Evolutionary conservation across 2,329 filamentous ascomycete genomes (phyloP).

Genomic region (Curvularia spicifera): DNA sequence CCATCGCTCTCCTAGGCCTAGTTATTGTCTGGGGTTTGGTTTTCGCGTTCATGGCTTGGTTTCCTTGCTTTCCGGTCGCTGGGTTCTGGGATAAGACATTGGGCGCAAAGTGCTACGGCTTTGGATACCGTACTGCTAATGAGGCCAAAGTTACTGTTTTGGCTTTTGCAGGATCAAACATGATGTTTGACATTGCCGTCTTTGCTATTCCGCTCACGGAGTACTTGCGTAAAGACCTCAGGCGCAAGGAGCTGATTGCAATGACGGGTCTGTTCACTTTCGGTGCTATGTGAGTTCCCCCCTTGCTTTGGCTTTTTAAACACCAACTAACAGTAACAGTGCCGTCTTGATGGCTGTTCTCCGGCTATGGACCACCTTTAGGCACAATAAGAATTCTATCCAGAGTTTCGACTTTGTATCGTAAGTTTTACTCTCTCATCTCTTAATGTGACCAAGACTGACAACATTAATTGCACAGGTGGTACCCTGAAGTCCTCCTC

Average conservation of each 20-base stretch:
- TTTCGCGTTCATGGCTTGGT: conserved; percentile 40
- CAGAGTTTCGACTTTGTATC: conserved; percentile 41
- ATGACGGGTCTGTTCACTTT: conserved; percentile 37
- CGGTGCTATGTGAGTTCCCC: conserved; percentile 31
- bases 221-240: conserved; percentile 31
- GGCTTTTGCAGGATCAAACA: conserved; percentile 38
- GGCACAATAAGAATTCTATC: conserved; percentile 19
- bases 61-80: conserved; percentile 38
- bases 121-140: conserved; percentile 23
- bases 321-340: conserved; percentile 19
- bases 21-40: conserved; percentile 37
- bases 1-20: conserved; percentile 21
- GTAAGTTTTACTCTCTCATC: not conserved
- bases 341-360: conserved; percentile 41
- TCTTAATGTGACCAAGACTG: not conserved
- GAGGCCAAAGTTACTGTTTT: conserved; percentile 29
- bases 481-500: conserved; percentile 39
- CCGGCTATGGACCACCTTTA: conserved; percentile 37
- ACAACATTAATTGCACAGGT: conserved; percentile 4
- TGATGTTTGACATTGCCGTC: conserved; percentile 40
- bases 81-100: conserved; percentile 25
- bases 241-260: conserved; percentile 34
- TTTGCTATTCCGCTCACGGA: conserved; percentile 38
- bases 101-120: conserved; percentile 36
- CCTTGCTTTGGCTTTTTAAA: not conserved